Percentiles rank a stretch among this genome's conserved stretches.
These are phyloP conservation scores for Debaryomycetaceae sp. DNA, from an alignment of 1,139 yeast species.

Conservation along the genomic window DNA sequence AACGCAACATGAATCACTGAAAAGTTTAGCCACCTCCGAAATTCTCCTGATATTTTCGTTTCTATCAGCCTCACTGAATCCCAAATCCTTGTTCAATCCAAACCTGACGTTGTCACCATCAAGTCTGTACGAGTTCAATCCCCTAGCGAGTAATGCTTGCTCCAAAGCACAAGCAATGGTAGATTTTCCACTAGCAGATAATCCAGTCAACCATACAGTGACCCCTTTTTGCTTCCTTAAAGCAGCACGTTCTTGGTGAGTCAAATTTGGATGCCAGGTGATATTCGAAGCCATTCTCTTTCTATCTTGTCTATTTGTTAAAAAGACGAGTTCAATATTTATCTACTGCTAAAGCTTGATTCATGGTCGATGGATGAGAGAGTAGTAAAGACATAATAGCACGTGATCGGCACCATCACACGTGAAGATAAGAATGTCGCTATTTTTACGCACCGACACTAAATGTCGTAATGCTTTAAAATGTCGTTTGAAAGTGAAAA, in stretches of 20 bases:
- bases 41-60: conserved; percentile 93
- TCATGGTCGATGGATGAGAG: background rate
- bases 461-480: background rate
- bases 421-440: background rate
- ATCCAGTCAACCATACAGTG: conserved; percentile 92
- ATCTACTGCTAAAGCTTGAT: background rate
- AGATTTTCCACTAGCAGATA: conserved; percentile 92
- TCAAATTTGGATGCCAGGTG: conserved; percentile 91
- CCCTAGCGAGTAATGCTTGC: conserved; percentile 66
- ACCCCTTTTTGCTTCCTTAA: conserved; percentile 81
- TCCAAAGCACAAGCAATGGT: conserved; percentile 95
- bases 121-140: conserved; percentile 74
- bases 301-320: background rate
- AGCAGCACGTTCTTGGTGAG: conserved; percentile 71
- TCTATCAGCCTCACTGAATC: conserved; percentile 87
- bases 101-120: conserved; percentile 95
- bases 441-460: background rate
- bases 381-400: background rate
- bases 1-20: conserved; percentile 83
- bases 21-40: conserved; percentile 85
- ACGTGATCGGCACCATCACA: background rate
- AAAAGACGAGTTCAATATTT: background rate
- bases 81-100: conserved; percentile 91
- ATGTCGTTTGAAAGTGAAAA: background rate
- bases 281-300: conserved; percentile 81